Evolutionary conservation across 1,139 yeast genomes (phyloP).

Genomic region (Yamadazyma diospyri): DNA sequence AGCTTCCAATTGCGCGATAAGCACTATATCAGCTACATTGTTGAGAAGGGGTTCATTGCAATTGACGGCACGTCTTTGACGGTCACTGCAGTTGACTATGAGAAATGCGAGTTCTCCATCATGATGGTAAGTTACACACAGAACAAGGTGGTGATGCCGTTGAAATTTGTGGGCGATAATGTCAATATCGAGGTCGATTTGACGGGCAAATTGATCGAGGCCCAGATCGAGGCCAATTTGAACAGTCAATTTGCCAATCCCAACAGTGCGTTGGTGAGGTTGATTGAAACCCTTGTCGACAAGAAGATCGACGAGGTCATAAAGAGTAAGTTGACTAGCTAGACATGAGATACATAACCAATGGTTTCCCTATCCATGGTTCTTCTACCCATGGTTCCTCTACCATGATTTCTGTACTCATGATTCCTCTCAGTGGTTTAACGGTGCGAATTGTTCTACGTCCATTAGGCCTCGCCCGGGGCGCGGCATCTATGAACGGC

Average conservation of each 20-base stretch:
- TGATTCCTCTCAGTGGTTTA: too few species aligned
- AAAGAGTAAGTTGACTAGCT: constrained; percentile 3
- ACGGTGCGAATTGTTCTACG: background rate
- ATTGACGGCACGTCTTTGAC: constrained; percentile 95
- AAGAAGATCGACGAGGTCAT: constrained; percentile 29
- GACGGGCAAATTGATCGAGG: constrained; percentile 86
- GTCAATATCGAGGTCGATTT: constrained; percentile 94
- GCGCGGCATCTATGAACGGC: background rate
- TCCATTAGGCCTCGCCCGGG: background rate
- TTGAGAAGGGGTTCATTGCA: constrained; percentile 89
- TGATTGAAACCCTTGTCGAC: constrained; percentile 53
- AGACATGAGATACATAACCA: constrained; percentile 1
- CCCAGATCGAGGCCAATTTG: constrained; percentile 64
- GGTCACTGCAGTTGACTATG: constrained; percentile 69
- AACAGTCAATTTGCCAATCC: constrained; percentile 50
- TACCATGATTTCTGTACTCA: background rate
- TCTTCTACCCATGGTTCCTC: background rate
- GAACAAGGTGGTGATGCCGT: constrained; percentile 69
- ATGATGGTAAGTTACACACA: constrained; percentile 95
- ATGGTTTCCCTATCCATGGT: too few species aligned
- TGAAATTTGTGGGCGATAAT: constrained; percentile 54
- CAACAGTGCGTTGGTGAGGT: constrained; percentile 33
- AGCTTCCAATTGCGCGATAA: constrained; percentile 70
- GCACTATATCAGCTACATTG: constrained; percentile 70
- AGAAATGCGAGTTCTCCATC: constrained; percentile 61